A percentile compares a stretch with the other conserved stretches of the same genome.
Evolutionary conservation across 176 grass and related monocot genomes (phyloP).

Genomic region (Stipa capillata): DNA sequence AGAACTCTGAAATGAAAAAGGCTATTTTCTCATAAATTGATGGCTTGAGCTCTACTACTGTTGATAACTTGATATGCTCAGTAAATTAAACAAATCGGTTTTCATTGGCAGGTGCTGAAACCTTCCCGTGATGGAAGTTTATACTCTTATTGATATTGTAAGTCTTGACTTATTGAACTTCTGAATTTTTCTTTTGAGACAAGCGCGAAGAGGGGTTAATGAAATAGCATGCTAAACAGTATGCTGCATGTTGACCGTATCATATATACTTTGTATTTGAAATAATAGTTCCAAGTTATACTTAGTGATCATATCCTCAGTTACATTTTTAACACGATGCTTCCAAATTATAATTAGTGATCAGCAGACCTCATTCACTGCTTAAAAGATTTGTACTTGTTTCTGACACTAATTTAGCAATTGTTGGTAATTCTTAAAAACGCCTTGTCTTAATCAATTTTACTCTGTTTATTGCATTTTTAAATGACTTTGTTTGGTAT

Average conservation of each 20-base stretch:
- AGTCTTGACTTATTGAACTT: conserved; percentile 17
- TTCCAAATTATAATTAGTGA: neutral
- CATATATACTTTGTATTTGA: neutral
- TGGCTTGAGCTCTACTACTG: neutral
- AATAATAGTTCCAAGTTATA: neutral
- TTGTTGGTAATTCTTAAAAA: neutral
- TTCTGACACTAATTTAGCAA: conserved; percentile 5
- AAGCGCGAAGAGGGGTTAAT: neutral
- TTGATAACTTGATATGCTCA: neutral
- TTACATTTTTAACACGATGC: neutral
- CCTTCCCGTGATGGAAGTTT: conserved; percentile 64
- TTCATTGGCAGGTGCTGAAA: conserved; percentile 58
- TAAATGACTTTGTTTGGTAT: neutral
- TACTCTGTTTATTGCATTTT: neutral
- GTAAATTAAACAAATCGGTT: conserved; percentile 4
- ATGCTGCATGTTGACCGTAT: neutral
- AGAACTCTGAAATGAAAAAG: neutral
- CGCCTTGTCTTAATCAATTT: neutral
- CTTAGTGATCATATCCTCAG: neutral
- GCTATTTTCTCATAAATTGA: neutral
- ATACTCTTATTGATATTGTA: conserved; percentile 79
- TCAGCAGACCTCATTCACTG: neutral
- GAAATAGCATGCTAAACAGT: neutral
- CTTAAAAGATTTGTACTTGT: neutral
- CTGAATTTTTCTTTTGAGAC: neutral